Evolutionary conservation across 1,284 basidiomycete genomes (phyloP).

Genomic region (Cerioporus squamosus): DNA sequence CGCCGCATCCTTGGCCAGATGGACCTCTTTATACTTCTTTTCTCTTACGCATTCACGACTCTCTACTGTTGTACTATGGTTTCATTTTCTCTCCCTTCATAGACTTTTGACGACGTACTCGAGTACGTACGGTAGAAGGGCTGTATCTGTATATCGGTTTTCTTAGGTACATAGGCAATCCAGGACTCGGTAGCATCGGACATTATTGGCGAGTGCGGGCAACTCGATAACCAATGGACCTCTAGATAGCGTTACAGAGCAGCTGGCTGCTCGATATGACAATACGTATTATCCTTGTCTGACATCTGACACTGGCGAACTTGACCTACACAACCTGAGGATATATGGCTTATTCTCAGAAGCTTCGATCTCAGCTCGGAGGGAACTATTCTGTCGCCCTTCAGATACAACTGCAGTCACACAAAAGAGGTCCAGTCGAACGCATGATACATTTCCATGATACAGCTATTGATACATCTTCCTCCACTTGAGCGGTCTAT

Average conservation of each 20-base stretch:
- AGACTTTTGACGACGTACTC: not conserved
- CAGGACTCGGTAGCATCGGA: not conserved
- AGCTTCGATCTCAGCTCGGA: too few relatives aligned
- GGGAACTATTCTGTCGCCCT: too few relatives aligned
- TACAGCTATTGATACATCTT: slow-evolving; percentile 2
- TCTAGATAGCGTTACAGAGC: too few relatives aligned
- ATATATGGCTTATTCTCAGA: too few relatives aligned
- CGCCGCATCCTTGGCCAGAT: slow-evolving; percentile 12
- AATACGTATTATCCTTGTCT: too few relatives aligned
- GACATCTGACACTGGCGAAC: too few relatives aligned
- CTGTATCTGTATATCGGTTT: slow-evolving; percentile 1
- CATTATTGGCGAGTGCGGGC: not conserved
- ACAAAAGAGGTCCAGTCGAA: too few relatives aligned
- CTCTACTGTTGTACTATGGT: not conserved
- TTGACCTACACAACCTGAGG: too few relatives aligned
- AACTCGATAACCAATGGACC: too few relatives aligned
- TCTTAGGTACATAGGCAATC: not conserved
- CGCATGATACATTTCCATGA: not conserved
- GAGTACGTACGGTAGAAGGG: not conserved
- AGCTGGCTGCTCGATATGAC: too few relatives aligned
- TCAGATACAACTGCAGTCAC: too few relatives aligned
- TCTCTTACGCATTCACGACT: not conserved
- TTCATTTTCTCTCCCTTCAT: not conserved
- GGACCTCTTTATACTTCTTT: not conserved
- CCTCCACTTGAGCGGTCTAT: not conserved